Evolutionary conservation across 805 yeast genomes (phyloP).

Genomic region (Metschnikowia shivogae): DNA sequence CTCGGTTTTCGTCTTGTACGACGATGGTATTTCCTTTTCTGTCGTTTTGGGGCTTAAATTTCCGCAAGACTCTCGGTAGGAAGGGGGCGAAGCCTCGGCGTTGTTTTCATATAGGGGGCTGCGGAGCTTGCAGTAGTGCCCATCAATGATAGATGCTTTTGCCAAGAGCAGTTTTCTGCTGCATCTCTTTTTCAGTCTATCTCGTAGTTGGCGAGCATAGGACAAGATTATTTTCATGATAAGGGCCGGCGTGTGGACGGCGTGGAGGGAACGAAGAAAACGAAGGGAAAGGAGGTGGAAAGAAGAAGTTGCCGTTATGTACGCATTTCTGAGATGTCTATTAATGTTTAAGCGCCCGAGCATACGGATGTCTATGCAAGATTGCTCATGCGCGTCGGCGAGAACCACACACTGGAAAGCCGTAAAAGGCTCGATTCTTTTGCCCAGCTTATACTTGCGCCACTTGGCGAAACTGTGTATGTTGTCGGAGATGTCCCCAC

Average conservation of each 20-base stretch:
- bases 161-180: background rate
- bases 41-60: no score
- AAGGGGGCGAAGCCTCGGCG: background rate
- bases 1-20: no score
- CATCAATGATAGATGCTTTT: background rate
- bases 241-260: background rate
- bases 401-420: background rate
- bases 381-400: background rate
- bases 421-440: no score
- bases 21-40: no score
- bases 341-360: background rate
- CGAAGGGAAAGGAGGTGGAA: background rate
- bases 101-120: slow-evolving; percentile 1
- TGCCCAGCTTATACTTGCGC: no score
- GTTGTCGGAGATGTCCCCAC: no score
- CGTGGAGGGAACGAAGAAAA: no score
- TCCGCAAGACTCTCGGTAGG: background rate
- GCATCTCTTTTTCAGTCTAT: background rate
- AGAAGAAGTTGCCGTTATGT: background rate
- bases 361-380: background rate
- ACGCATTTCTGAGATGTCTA: background rate
- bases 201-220: background rate
- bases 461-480: no score
- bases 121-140: background rate
- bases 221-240: background rate